Conservation (phyloP, 1,139 yeast genomes). For the Suhomyces yuchorum region DNA sequence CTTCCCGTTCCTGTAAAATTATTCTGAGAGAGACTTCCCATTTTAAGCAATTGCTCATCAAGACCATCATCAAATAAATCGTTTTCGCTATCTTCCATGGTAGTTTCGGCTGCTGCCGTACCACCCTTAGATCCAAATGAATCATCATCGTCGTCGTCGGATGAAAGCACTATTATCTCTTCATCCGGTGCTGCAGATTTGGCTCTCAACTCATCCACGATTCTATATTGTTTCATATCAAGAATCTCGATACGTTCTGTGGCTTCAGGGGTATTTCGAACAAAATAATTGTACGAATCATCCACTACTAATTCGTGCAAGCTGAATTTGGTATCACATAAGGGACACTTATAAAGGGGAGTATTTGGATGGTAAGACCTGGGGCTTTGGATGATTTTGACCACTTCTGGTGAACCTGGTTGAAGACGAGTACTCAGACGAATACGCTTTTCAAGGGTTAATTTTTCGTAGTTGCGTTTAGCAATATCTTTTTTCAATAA, state of each 20-base stretch:
- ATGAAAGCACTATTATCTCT: constrained; percentile 31
- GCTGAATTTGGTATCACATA: constrained; percentile 41
- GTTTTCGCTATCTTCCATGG: constrained; percentile 9
- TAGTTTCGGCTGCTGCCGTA: constrained; percentile 1
- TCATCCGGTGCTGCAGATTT: constrained; percentile 18
- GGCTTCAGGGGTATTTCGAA: constrained; percentile 40
- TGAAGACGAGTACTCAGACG: constrained; percentile 10
- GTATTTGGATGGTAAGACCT: constrained; percentile 15
- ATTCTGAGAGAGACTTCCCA: constrained; percentile 9
- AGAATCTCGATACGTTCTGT: constrained; percentile 40
- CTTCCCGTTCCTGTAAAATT: constrained; percentile 33
- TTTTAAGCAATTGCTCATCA: constrained; percentile 21
- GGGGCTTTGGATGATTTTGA: constrained; percentile 12
- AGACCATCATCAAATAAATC: constrained; percentile 26
- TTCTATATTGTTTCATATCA: constrained; percentile 38
- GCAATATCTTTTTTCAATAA: constrained; percentile 32
- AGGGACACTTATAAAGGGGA: constrained; percentile 43
- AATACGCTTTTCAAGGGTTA: constrained; percentile 17
- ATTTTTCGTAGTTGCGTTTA: constrained; percentile 26
- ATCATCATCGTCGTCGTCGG: constrained; percentile 19
- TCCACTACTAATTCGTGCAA: constrained; percentile 41
- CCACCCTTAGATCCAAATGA: background rate
- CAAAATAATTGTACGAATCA: constrained; percentile 46
- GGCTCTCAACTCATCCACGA: constrained; percentile 30
- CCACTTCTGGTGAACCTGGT: constrained; percentile 4